Conservation (phyloP, 805 yeast genomes). For the Clavispora asparagi region DNA sequence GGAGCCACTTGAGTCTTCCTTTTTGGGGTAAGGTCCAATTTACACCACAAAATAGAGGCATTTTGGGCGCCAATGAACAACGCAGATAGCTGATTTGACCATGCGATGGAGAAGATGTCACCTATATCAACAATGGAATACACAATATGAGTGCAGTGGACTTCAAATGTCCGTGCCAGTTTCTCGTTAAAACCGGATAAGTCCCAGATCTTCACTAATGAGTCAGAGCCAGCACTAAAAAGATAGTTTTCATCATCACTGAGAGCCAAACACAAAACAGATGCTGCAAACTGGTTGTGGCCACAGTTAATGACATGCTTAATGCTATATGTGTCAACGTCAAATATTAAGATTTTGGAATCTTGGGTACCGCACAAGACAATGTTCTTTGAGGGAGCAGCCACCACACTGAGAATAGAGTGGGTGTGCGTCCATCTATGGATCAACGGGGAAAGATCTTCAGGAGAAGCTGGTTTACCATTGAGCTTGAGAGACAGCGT, state of each 20-base stretch:
- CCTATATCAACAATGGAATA: slow-evolving; percentile 88
- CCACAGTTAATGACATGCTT: slow-evolving; percentile 37
- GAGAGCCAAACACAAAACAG: slow-evolving; percentile 66
- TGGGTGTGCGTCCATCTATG: slow-evolving; percentile 76
- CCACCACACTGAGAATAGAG: slow-evolving; percentile 67
- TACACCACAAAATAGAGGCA: slow-evolving; percentile 78
- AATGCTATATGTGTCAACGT: slow-evolving; percentile 57
- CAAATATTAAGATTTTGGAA: slow-evolving; percentile 68
- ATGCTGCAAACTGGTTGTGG: slow-evolving; percentile 56
- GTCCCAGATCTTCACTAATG: slow-evolving; percentile 83
- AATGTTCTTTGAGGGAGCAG: slow-evolving; percentile 52
- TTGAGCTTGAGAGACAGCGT: slow-evolving; percentile 6
- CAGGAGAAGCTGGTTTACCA: slow-evolving; percentile 1
- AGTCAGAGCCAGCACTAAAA: slow-evolving; percentile 87
- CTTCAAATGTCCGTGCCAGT: slow-evolving; percentile 7
- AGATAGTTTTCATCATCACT: slow-evolving; percentile 52
- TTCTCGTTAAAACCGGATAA: slow-evolving; percentile 31
- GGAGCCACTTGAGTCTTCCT: not conserved
- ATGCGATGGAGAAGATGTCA: slow-evolving; percentile 80
- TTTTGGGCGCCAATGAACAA: slow-evolving; percentile 88
- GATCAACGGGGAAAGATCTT: slow-evolving; percentile 13
- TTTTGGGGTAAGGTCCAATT: slow-evolving; percentile 13
- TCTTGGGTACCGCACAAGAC: slow-evolving; percentile 90
- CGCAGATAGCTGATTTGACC: slow-evolving; percentile 55
- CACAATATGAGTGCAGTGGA: slow-evolving; percentile 55